phyloP scores from a whole-genome alignment of 495 filamentous ascomycete genomes.

The Trypethelium eluteriae region DNA sequence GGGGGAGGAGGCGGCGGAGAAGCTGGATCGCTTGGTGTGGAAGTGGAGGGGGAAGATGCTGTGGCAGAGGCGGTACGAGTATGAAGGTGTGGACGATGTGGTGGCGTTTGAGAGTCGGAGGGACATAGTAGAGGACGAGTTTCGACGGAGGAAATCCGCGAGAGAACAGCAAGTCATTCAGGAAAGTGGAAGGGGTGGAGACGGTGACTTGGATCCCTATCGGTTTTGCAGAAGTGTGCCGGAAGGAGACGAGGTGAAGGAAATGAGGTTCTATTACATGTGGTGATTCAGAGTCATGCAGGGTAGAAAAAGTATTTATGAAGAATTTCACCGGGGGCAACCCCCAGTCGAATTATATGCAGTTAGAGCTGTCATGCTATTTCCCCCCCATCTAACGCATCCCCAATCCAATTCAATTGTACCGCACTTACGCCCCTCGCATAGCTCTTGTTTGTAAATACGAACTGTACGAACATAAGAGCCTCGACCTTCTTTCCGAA shows the following conservation, averaged over 20 bases:
- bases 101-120: not conserved
- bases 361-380: too few relatives aligned
- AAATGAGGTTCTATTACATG: conserved; percentile 5
- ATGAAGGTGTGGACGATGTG: not conserved
- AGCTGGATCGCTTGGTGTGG: conserved; percentile 28
- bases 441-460: conserved; percentile 88
- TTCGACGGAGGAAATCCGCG: not conserved
- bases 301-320: too few relatives aligned
- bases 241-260: conserved; percentile 3
- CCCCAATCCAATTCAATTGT: conserved; percentile 78
- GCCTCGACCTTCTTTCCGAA: conserved; percentile 85
- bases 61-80: not conserved
- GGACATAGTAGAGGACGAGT: not conserved
- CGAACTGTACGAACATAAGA: conserved; percentile 92
- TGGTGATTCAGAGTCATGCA: not conserved
- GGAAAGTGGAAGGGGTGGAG: conserved; percentile 2
- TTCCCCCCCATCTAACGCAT: conserved; percentile 46
- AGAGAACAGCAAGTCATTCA: not conserved
- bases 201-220: conserved; percentile 7
- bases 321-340: too few relatives aligned
- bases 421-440: conserved; percentile 81
- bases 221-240: conserved; percentile 9
- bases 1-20: conserved; percentile 25
- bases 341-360: too few relatives aligned
- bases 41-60: conserved; percentile 18